A percentile compares a stretch with the other conserved stretches of the same genome.
Evolutionary conservation across 176 grass and related monocot species (phyloP).

Genomic region (Phoenix dactylifera): DNA sequence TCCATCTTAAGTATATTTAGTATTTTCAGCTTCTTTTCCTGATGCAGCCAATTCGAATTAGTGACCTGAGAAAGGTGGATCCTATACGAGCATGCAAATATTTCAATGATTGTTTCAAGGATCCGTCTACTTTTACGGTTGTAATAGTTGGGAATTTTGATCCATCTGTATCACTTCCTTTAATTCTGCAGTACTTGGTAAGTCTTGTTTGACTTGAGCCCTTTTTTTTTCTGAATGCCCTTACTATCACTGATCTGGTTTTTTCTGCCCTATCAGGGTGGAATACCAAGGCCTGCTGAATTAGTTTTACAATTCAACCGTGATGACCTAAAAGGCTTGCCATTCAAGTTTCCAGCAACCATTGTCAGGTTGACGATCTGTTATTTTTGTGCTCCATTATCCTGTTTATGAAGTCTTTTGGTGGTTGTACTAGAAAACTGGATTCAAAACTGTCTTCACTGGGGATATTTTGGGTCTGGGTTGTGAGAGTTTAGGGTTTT

Average conservation of each 20-base stretch:
- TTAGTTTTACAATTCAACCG: constrained; percentile 64
- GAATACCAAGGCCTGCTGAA: constrained; percentile 68
- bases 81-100: constrained; percentile 86
- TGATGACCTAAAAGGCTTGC: constrained; percentile 93
- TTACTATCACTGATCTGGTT: constrained; percentile 5
- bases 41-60: constrained; percentile 90
- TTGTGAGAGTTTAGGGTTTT: too few species aligned
- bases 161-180: constrained; percentile 59
- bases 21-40: neutral
- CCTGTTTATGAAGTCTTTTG: too few species aligned
- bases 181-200: constrained; percentile 94
- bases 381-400: neutral
- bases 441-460: too few species aligned
- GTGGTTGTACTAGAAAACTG: too few species aligned
- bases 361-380: constrained; percentile 52
- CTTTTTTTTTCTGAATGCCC: constrained; percentile 1
- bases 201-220: constrained; percentile 12
- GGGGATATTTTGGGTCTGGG: too few species aligned
- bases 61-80: constrained; percentile 91
- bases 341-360: constrained; percentile 85
- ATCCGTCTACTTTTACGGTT: constrained; percentile 85
- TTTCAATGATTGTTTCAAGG: constrained; percentile 88
- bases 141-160: constrained; percentile 92
- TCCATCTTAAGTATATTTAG: neutral
- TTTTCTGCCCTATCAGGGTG: constrained; percentile 50